Evolutionary conservation across 2,329 filamentous ascomycete genomes (phyloP).

Genomic region (Helminthosporium solani): DNA sequence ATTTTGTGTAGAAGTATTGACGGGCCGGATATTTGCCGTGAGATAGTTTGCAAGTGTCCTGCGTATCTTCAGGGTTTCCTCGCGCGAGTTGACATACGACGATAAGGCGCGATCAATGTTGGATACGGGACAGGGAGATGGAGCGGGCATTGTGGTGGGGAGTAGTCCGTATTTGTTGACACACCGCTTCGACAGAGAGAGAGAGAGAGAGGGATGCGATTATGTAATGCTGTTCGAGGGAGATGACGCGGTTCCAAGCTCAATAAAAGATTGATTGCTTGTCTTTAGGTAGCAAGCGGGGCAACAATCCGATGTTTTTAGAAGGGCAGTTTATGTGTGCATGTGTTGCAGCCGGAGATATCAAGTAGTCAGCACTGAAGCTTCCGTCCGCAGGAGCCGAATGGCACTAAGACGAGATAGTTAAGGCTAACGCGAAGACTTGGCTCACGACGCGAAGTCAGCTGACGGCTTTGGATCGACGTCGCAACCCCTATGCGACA

Average conservation of each 20-base stretch:
- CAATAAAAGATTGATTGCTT: no score
- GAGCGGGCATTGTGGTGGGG: constrained; percentile 1
- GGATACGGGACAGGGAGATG: constrained; percentile 36
- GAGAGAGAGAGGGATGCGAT: no score
- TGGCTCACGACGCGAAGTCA: not conserved
- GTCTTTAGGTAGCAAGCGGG: no score
- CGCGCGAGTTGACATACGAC: constrained; percentile 39
- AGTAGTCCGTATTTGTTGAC: not conserved
- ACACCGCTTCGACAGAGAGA: not conserved
- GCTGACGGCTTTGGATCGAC: not conserved
- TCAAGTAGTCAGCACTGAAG: no score
- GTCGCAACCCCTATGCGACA: not conserved
- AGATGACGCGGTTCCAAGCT: no score
- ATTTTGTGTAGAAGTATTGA: constrained; percentile 26
- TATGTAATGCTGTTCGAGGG: no score
- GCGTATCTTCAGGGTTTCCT: constrained; percentile 41
- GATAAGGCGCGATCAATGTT: constrained; percentile 39
- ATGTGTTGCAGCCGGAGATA: no score
- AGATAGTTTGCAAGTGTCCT: constrained; percentile 36
- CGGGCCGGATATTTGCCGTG: constrained; percentile 29
- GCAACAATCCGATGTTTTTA: no score
- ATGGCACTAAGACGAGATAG: not conserved
- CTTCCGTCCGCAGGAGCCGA: no score
- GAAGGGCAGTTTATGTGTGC: no score
- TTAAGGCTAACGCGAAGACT: not conserved